These are phyloP conservation scores for Cordia subcordata DNA, from an alignment of 257 asterid species.

Conservation along the genomic window DNA sequence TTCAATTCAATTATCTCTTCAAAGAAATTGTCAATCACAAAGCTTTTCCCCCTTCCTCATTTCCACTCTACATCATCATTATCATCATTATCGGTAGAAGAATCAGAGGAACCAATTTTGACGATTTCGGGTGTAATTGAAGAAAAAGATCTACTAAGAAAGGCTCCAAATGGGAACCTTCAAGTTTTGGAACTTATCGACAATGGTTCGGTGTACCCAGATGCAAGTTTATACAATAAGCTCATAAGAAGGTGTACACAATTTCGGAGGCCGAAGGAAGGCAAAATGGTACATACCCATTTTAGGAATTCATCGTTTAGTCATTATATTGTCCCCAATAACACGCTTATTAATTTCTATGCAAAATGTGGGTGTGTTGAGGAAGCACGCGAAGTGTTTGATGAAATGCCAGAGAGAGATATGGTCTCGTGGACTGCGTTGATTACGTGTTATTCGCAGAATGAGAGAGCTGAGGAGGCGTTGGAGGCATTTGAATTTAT, in stretches of 20 bases:
- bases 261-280: conserved; percentile 47
- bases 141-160: conserved; percentile 47
- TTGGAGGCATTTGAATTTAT: conserved; percentile 41
- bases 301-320: conserved; percentile 38
- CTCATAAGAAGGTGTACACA: conserved; percentile 56
- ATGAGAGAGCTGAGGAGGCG: conserved; percentile 37
- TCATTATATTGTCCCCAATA: conserved; percentile 32
- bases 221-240: conserved; percentile 40
- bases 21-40: background rate
- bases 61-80: conserved; percentile 4
- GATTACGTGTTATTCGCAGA: conserved; percentile 69
- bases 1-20: background rate
- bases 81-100: background rate
- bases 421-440: conserved; percentile 77
- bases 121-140: background rate
- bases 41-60: background rate
- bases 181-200: conserved; percentile 53
- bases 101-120: background rate
- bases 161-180: conserved; percentile 40
- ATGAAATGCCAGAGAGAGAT: conserved; percentile 59
- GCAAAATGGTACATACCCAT: conserved; percentile 49
- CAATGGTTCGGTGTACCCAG: conserved; percentile 43
- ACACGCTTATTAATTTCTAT: conserved; percentile 49
- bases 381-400: conserved; percentile 62
- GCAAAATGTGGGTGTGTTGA: conserved; percentile 47